Evolutionary conservation across 2,329 filamentous ascomycete genomes (phyloP), one percentile per base, ranked within the genome.

Genomic region (Ascochyta rabiei): DNA sequence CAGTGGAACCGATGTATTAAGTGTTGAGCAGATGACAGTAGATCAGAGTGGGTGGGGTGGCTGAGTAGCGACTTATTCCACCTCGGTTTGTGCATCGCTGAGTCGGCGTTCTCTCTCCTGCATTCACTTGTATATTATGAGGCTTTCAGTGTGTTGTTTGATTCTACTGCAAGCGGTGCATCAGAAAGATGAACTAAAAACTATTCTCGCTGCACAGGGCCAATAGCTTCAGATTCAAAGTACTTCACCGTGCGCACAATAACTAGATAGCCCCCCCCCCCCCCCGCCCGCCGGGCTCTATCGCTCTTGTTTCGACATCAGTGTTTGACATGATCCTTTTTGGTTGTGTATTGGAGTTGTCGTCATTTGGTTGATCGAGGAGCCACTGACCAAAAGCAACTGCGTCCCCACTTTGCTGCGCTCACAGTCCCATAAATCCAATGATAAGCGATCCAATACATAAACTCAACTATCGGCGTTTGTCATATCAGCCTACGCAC

Each of bases 341-440:
- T 31, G 9, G 6, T 6, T 6, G 13, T 33, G 15, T 16, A 8
- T 31, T 30, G 30, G 31, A 12, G 34, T 55, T 38, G 15, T 41
- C 37, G 46, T 55, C 52, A 33, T 24, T 19, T 38, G 47, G 31
- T 41, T 42, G 18, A 46, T 42, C 35, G n/a, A 42, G 30, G 33
- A 30, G 28, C 12, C 46, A 6, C 21, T 23, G 15, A 55, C 40
- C 40, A 54, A 50, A 50, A 50, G 46, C 41, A 55, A 47, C 15
- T 8, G 16, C 8, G n/a, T 34, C 45, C 39, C 34, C 28, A 40
- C 48, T 50, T 50, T 40, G 33, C 15, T 39, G 39, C 44, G 15
- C 16, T 16, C 49, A 28, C 37, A 6, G 34, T 48, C 21, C 51
- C 44, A 40, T 40, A n/a, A 44, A 34, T 42, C 19, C 33, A 34